Evolutionary conservation across 78 protist species (phyloP), one percentile per base, ranked within the genome.

Genomic region (slime mould (Dictyostelium discoideum)): DNA sequence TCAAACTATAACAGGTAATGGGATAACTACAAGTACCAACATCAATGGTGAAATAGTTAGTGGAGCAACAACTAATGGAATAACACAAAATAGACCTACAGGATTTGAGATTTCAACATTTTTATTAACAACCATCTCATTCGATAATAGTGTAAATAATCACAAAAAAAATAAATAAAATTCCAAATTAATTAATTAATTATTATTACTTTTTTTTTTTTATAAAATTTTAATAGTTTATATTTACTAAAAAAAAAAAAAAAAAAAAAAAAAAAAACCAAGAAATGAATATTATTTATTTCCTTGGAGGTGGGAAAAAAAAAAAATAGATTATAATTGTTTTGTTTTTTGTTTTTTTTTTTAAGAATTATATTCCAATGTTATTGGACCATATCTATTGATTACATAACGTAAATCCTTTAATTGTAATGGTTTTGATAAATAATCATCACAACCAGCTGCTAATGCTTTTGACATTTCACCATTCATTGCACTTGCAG

Each of bases 401-500:
- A 69, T 69, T 69, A 69, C 77, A 69, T 26, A 69, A 10, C 37
- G 4, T 24, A 86, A 44, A 76, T 76, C 92, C n/a, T 77, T 86
- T 50, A 69, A 72, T 24, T 44, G 78, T 5, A 87, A 29, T 16
- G 93, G 93, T 44, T 87, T 87, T 10, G 67, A 78, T 14, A 87
- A 40, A 63, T 78, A 78, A 26, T 87, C 85, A 60, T 87, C 93
- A 37, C 85, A 78, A 18, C 93, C 93, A 26, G 93, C 93, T 3
- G 24, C 29, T 24, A 87, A 20, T 29, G 76, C 63, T 24, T 57
- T 67, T 8, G 80, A 76, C 13, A 76, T 14, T 63, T 87, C 85
- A 9, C 92, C 92, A 86, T 60, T 79, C 92, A 86, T 86, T 5
- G 92, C 93, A 78, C 40, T 78, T 8, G 93, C 85, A 7, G 93